Base-by-base conservation (phyloP, 352 stramenopile species). In the Pythium apleroticum region DNA sequence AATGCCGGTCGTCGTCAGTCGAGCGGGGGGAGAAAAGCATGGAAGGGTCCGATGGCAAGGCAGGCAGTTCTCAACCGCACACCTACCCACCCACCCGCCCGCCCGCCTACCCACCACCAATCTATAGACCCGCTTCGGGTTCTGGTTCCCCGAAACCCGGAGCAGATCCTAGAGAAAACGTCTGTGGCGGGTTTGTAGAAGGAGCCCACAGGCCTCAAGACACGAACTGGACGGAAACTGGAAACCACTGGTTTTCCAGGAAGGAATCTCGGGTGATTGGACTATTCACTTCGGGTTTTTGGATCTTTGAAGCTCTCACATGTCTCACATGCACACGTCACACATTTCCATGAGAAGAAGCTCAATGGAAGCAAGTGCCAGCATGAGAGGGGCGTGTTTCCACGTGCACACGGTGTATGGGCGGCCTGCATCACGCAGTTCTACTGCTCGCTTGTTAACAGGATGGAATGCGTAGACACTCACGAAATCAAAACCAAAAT, bases 1-100 rank as follows among this genome's bases (percentile, higher is more conserved):
- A 61, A 61, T 50, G 43, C 43, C n/a, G 17, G 41, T 25, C 43
- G 27, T 31, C 35, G 55, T 61, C 55, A 61, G 55, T 61, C 55
- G 25, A 61, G 55, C 55, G 55, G 49, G 55, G 55, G 55, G 28
- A 46, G 55, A 53, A 50, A 50, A 50, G 15, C 43, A 28, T 50
- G 43, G 43, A 50, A 50, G 43, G 43, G 43, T 53, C 37, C 20
- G 10, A 41, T 20, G 25, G 25, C 30, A 25, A 27, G 41, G 55
- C 39, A 46, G 39, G 28, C 52, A 45, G 52, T 39, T 57, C 52
- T 45, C 52, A 28, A 33, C 52, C 52, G 33, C 52, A 33, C 52
- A 57, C 52, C 52, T 24, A 57, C 52, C 52, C 52, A 39, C 52
- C 28, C 28, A 57, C 52, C 52, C 52, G 52, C 46, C 52, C 52